These are phyloP conservation scores for Sporormia fimetaria DNA, from an alignment of 495 filamentous ascomycete species.

Conservation along the genomic window DNA sequence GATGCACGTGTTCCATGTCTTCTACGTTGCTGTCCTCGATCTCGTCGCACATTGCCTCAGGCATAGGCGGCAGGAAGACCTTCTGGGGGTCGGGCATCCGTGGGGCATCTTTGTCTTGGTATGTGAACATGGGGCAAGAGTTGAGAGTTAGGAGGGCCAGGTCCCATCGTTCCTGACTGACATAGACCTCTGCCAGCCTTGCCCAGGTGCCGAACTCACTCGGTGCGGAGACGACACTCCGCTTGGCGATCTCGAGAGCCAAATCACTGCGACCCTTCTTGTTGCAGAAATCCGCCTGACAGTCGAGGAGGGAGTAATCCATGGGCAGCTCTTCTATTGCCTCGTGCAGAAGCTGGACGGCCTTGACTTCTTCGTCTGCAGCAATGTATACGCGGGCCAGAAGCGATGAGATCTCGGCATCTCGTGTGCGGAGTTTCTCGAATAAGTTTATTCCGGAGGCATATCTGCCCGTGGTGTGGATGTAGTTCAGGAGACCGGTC, in stretches of 20 bases:
- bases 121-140: conserved; percentile 98
- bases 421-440: conserved; percentile 81
- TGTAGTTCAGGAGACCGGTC: conserved; percentile 86
- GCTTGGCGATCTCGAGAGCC: conserved; percentile 85
- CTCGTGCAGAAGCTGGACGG: conserved; percentile 76
- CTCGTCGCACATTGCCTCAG: conserved; percentile 87
- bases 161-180: conserved; percentile 88
- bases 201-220: conserved; percentile 98
- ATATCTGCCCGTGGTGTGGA: conserved; percentile 88
- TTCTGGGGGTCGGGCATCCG: conserved; percentile 83
- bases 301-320: conserved; percentile 89
- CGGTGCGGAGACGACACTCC: conserved; percentile 84
- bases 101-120: conserved; percentile 93
- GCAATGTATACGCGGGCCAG: conserved; percentile 79
- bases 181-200: conserved; percentile 80
- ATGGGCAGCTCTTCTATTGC: conserved; percentile 83
- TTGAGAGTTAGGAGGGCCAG: conserved; percentile 88
- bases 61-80: conserved; percentile 72
- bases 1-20: conserved; percentile 71
- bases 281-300: conserved; percentile 85
- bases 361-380: conserved; percentile 92
- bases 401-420: conserved; percentile 87
- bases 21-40: conserved; percentile 75
- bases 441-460: conserved; percentile 96
- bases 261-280: conserved; percentile 75